A percentile compares a stretch with the other conserved stretches of the same genome.
phyloP scores from a whole-genome alignment of 73 alveolate species.

The Halteria grandinella region DNA sequence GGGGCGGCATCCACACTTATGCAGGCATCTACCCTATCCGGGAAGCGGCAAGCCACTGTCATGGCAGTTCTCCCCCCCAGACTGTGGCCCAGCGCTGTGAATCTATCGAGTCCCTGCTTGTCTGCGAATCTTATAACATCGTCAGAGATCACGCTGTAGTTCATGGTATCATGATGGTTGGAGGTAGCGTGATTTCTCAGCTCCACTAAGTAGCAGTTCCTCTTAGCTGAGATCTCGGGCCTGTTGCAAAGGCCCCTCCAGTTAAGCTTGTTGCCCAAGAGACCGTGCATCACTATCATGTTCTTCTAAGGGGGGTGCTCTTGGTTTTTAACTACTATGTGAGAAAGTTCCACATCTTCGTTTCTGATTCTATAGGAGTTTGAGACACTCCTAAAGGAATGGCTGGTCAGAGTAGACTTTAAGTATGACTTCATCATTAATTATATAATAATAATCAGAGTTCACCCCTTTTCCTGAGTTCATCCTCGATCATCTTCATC shows the following conservation, averaged over 20 bases:
- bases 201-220: slow-evolving; percentile 62
- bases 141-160: slow-evolving; percentile 62
- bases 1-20: slow-evolving; percentile 73
- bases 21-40: slow-evolving; percentile 68
- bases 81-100: slow-evolving; percentile 73
- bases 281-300: slow-evolving; percentile 64
- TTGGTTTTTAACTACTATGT: slow-evolving; percentile 2
- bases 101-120: slow-evolving; percentile 39
- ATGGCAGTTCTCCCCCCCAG: slow-evolving; percentile 79
- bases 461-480: slow-evolving; percentile 46
- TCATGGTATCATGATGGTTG: slow-evolving; percentile 62
- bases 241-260: slow-evolving; percentile 51
- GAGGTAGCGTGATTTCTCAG: slow-evolving; percentile 70
- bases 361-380: slow-evolving; percentile 33
- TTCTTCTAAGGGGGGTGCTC: neutral
- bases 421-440: no score
- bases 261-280: slow-evolving; percentile 41
- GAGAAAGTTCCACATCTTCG: slow-evolving; percentile 47
- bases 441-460: slow-evolving; percentile 23
- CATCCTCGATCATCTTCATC: slow-evolving; percentile 52
- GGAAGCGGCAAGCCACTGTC: slow-evolving; percentile 59
- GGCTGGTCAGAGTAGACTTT: no score
- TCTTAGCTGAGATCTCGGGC: neutral
- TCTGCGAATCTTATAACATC: slow-evolving; percentile 72
- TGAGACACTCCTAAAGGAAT: no score